Evolutionary conservation across 148 eudicot genomes (phyloP).

Genomic region (Dianthus caryophyllus): DNA sequence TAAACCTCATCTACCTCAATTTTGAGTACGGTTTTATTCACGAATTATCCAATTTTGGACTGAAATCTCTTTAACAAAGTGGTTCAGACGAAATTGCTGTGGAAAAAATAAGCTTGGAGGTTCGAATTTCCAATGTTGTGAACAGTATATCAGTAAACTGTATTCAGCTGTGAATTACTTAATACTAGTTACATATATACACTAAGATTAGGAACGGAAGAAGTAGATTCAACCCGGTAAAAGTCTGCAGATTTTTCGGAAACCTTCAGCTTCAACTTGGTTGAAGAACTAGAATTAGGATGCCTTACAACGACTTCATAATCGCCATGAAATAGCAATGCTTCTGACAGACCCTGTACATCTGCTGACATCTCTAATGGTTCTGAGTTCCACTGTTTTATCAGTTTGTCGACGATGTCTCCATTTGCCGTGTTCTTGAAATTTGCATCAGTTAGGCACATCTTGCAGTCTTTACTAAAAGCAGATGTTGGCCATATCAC

Average conservation of each 20-base stretch:
- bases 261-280: slow-evolving; percentile 31
- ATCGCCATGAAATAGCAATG: slow-evolving; percentile 36
- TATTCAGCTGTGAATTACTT: background rate
- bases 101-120: too few relatives aligned
- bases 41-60: too few relatives aligned
- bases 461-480: slow-evolving; percentile 34
- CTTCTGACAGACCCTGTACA: slow-evolving; percentile 32
- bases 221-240: slow-evolving; percentile 17
- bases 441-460: slow-evolving; percentile 51
- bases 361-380: slow-evolving; percentile 23
- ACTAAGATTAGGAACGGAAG: slow-evolving; percentile 17
- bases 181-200: slow-evolving; percentile 5
- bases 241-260: slow-evolving; percentile 15
- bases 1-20: too few relatives aligned
- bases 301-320: slow-evolving; percentile 34
- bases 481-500: slow-evolving; percentile 54
- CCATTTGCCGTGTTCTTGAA: slow-evolving; percentile 54
- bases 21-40: too few relatives aligned
- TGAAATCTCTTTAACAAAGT: too few relatives aligned
- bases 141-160: too few relatives aligned
- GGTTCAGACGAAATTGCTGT: too few relatives aligned
- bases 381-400: slow-evolving; percentile 31
- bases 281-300: slow-evolving; percentile 21
- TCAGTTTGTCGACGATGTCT: slow-evolving; percentile 53
- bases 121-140: too few relatives aligned